Evolutionary conservation across 148 eudicot genomes (phyloP).

Genomic region (Silene conica): DNA sequence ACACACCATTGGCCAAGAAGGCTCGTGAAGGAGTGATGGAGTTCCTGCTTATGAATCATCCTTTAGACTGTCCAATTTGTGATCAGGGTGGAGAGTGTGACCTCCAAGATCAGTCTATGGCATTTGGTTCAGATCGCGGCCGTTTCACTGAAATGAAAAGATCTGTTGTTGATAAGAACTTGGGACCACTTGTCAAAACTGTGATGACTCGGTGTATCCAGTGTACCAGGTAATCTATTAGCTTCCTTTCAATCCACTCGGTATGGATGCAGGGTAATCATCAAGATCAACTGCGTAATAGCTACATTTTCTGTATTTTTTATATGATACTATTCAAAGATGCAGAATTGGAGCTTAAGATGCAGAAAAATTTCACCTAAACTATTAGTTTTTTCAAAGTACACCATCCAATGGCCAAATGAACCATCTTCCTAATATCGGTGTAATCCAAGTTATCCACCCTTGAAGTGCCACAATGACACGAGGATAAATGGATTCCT

Average conservation of each 20-base stretch:
- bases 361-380: no score
- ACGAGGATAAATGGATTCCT: no score
- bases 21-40: slow-evolving; percentile 99
- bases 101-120: slow-evolving; percentile 99
- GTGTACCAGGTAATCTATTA: slow-evolving; percentile 68
- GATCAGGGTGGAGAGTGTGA: slow-evolving; percentile 99
- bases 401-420: no score
- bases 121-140: slow-evolving; percentile 96
- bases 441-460: no score
- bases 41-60: slow-evolving; percentile 96
- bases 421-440: no score
- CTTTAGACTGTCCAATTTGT: slow-evolving; percentile 95
- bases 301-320: no score
- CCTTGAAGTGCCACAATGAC: no score
- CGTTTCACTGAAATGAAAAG: slow-evolving; percentile 96
- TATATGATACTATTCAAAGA: no score
- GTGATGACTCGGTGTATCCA: slow-evolving; percentile 99
- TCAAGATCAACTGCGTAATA: no score
- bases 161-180: slow-evolving; percentile 96
- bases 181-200: slow-evolving; percentile 96
- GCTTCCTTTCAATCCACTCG: not conserved
- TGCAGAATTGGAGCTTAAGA: no score
- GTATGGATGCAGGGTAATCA: not conserved
- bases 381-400: no score
- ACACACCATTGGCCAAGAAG: slow-evolving; percentile 94